Percentiles rank a stretch among this genome's conserved stretches.
Evolutionary conservation across 2,329 filamentous ascomycete genomes (phyloP).

Genomic region (Metarhizium humberi): DNA sequence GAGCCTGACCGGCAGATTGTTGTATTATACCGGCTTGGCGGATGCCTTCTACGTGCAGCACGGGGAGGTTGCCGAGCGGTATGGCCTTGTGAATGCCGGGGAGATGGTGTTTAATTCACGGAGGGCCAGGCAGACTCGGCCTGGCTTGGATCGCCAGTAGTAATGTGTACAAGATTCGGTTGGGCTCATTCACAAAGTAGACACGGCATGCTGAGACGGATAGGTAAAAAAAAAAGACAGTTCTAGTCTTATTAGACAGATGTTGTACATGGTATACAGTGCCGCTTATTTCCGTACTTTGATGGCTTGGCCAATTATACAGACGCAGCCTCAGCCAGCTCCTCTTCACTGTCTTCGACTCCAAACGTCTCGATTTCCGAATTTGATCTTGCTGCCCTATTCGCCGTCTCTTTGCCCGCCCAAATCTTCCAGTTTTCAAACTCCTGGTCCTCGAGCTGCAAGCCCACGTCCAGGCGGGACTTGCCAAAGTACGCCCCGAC

Average conservation of each 20-base stretch:
- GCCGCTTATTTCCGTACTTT: neutral
- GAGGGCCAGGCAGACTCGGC: constrained; percentile 13
- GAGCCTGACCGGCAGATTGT: constrained; percentile 74
- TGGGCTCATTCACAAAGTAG: neutral
- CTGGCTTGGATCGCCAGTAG: neutral
- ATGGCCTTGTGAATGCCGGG: constrained; percentile 28
- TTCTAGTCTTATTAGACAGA: constrained; percentile 8
- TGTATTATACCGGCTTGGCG: constrained; percentile 54
- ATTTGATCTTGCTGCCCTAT: constrained; percentile 28
- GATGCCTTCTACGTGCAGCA: constrained; percentile 82
- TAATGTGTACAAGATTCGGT: neutral
- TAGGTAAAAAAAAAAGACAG: neutral
- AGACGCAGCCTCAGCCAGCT: constrained; percentile 9
- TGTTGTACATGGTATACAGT: constrained; percentile 13
- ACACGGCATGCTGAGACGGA: neutral
- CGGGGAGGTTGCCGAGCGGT: constrained; percentile 45
- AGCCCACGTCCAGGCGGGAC: constrained; percentile 62
- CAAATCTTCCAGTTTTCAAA: constrained; percentile 82
- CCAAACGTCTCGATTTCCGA: constrained; percentile 35
- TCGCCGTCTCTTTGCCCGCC: constrained; percentile 46
- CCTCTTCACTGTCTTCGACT: constrained; percentile 21
- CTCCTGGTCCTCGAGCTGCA: constrained; percentile 69
- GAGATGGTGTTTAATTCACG: constrained; percentile 30
- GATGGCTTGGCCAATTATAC: neutral
- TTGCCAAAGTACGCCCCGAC: constrained; percentile 86